A percentile compares a stretch with the other conserved stretches of the same genome.
phyloP scores from a whole-genome alignment of 305 asterid species.

The Fraxinus dipetala region DNA sequence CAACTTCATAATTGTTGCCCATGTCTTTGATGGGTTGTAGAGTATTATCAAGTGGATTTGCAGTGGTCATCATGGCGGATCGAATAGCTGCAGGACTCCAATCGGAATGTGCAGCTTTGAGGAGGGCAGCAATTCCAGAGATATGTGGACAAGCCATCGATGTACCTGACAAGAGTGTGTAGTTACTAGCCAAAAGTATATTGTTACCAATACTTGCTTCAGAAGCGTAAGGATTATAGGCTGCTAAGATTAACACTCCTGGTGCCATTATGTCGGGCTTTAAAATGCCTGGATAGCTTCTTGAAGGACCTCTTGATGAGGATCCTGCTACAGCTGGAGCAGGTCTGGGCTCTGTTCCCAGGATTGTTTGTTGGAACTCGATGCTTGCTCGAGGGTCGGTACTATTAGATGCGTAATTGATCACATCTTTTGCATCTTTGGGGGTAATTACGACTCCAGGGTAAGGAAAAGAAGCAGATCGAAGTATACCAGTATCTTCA shows the following conservation, averaged over 20 bases:
- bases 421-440: slow-evolving; percentile 29
- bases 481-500: slow-evolving; percentile 21
- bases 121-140: slow-evolving; percentile 23
- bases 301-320: slow-evolving; percentile 25
- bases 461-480: slow-evolving; percentile 19
- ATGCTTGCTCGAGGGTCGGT: slow-evolving; percentile 32
- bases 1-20: background rate
- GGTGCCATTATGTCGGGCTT: slow-evolving; percentile 27
- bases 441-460: slow-evolving; percentile 42
- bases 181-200: slow-evolving; percentile 10
- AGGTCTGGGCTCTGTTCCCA: slow-evolving; percentile 18
- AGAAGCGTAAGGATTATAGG: background rate
- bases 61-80: slow-evolving; percentile 25
- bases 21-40: slow-evolving; percentile 17
- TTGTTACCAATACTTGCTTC: slow-evolving; percentile 3
- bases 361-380: slow-evolving; percentile 20
- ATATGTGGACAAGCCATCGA: slow-evolving; percentile 30
- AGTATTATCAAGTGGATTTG: slow-evolving; percentile 20
- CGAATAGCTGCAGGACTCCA: slow-evolving; percentile 27
- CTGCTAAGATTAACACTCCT: slow-evolving; percentile 22
- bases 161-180: slow-evolving; percentile 23
- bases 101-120: slow-evolving; percentile 21
- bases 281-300: slow-evolving; percentile 19
- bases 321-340: slow-evolving; percentile 24
- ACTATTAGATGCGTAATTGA: slow-evolving; percentile 24